A percentile compares a stretch with the other conserved stretches of the same genome.
These are phyloP conservation scores for Umbelopsis sp. DNA, from an alignment of 371 early-diverging fungal species.

Conservation along the genomic window DNA sequence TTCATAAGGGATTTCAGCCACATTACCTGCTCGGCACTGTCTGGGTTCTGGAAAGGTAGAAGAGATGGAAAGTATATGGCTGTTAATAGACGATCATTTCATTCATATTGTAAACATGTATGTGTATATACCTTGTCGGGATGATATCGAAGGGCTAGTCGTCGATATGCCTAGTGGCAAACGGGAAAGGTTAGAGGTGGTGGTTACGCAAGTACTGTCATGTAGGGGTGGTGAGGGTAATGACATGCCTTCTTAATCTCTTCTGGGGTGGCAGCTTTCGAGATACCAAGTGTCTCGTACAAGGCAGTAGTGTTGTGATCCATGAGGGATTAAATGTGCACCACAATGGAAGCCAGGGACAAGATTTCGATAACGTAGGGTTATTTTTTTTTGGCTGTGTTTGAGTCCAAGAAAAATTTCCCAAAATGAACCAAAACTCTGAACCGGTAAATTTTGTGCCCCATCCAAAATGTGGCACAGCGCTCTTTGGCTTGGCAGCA, in stretches of 20 bases:
- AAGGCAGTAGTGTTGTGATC: constrained; percentile 45
- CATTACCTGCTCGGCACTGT: constrained; percentile 53
- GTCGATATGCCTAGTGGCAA: constrained; percentile 43
- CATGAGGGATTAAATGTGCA: constrained; percentile 20
- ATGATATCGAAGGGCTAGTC: constrained; percentile 73
- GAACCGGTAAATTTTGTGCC: too few species aligned
- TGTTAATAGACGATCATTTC: too few species aligned
- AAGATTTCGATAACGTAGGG: neutral
- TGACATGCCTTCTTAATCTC: constrained; percentile 68
- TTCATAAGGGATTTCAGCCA: neutral
- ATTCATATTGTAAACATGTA: too few species aligned
- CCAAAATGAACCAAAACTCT: too few species aligned
- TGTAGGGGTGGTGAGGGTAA: too few species aligned
- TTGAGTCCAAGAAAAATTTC: too few species aligned
- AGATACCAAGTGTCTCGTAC: constrained; percentile 64
- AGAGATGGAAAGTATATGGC: too few species aligned
- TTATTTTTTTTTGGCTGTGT: constrained; percentile 6
- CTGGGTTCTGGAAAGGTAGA: constrained; percentile 35
- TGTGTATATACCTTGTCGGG: constrained; percentile 57
- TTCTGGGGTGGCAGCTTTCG: constrained; percentile 57
- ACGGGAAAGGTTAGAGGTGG: neutral
- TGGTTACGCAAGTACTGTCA: too few species aligned
- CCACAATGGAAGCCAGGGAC: constrained; percentile 14
- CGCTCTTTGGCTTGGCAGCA: too few species aligned
- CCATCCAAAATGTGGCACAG: too few species aligned